Evolutionary conservation across 805 yeast species (phyloP).

Genomic region (Pichia kluyveri): DNA sequence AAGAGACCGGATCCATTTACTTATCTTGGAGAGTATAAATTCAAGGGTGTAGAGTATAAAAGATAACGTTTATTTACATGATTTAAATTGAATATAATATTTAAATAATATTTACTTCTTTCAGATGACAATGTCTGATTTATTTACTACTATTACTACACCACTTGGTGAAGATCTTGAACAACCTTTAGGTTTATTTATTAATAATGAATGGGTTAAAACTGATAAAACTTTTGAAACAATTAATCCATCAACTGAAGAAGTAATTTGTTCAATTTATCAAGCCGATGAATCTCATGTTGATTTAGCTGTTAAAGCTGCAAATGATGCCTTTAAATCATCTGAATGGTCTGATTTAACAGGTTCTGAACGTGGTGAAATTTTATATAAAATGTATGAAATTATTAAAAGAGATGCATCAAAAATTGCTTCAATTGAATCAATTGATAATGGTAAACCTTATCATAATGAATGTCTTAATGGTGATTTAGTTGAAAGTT

Average conservation of each 20-base stretch:
- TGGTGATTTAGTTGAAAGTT: constrained; percentile 23
- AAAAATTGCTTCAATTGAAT: constrained; percentile 43
- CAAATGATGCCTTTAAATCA: constrained; percentile 47
- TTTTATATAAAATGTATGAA: constrained; percentile 41
- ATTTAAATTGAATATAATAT: no score
- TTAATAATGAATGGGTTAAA: constrained; percentile 43
- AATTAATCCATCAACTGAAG: constrained; percentile 40
- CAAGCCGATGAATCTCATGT: constrained; percentile 52
- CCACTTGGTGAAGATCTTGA: constrained; percentile 24
- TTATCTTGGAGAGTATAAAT: no score
- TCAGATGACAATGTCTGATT: constrained; percentile 7
- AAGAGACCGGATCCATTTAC: no score
- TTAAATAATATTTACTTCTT: no score
- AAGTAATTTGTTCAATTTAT: constrained; percentile 46
- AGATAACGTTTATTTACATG: no score
- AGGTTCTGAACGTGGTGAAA: constrained; percentile 45
- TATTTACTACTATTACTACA: constrained; percentile 20
- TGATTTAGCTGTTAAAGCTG: constrained; percentile 59
- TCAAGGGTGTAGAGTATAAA: no score
- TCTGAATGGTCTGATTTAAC: constrained; percentile 38
- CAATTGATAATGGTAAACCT: constrained; percentile 52
- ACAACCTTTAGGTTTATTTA: constrained; percentile 46
- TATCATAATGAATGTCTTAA: constrained; percentile 37
- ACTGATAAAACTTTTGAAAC: constrained; percentile 19
- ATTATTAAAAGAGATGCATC: constrained; percentile 42